Percentiles rank a stretch among this genome's conserved stretches.
Evolutionary conservation across 352 stramenopile species (phyloP).

Genomic region (Pythium aphanidermatum): DNA sequence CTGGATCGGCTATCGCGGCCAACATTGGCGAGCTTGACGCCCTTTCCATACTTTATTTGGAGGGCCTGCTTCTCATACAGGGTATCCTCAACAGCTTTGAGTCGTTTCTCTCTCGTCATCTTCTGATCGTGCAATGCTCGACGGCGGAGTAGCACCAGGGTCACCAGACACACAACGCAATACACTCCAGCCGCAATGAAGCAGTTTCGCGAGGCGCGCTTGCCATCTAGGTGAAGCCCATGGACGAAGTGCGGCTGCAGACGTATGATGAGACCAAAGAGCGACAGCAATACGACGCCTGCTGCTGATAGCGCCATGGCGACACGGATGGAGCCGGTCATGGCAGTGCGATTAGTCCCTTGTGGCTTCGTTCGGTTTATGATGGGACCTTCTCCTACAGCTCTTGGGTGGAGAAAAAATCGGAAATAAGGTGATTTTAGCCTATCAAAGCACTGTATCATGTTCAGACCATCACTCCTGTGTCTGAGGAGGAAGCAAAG

Average conservation of each 20-base stretch:
- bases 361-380: not conserved
- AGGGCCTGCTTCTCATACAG: not conserved
- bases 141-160: constrained; percentile 16
- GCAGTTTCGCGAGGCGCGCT: constrained; percentile 49
- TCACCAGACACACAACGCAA: constrained; percentile 33
- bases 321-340: constrained; percentile 27
- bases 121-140: constrained; percentile 5
- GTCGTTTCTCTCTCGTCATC: not conserved
- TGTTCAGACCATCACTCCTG: constrained; percentile 19
- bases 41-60: constrained; percentile 3
- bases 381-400: not conserved
- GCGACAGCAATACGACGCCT: constrained; percentile 39
- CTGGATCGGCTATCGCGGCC: constrained; percentile 8
- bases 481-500: too few relatives aligned
- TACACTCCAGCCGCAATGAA: constrained; percentile 52
- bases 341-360: too few relatives aligned
- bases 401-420: not conserved
- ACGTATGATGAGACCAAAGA: constrained; percentile 50
- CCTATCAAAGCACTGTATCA: constrained; percentile 9
- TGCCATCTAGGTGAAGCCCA: constrained; percentile 37
- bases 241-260: constrained; percentile 54
- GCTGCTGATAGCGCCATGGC: constrained; percentile 41
- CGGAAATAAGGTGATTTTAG: constrained; percentile 6
- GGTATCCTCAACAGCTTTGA: not conserved
- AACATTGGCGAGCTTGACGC: not conserved